Base-by-base conservation (phyloP, 192 early-diverging fungal species). In the Ambispora gerdemannii region DNA sequence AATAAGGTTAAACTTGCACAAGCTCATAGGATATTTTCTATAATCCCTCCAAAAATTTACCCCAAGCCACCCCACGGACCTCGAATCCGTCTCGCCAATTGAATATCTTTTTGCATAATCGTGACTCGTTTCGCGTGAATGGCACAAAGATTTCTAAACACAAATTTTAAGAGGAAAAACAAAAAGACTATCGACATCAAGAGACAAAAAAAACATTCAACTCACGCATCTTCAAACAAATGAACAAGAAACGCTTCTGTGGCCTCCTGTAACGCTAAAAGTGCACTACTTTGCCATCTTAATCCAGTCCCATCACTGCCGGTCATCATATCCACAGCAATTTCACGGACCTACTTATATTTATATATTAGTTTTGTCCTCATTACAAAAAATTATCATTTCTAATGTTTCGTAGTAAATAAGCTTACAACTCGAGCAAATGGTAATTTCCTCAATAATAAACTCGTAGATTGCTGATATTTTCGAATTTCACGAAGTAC, bases 41-140 rank as follows among this genome's bases (percentile, higher is more conserved):
- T n/a, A n/a, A n/a, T n/a, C n/a, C n/a, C n/a, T n/a, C n/a, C n/a
- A n/a, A n/a, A n/a, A n/a, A n/a, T n/a, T n/a, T 76, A 78, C 4
- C 81, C 85, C 20, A 90, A 77, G 2, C 90, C 90, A 63, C 87
- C 91, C 77, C 82, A 89, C 56, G 84, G 82, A 20, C 94, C 94
- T 69, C 94, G 84, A 68, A 95, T 93, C 28, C 94, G 84, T 50
- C 92, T 77, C 4, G 94, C 94, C 33, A 96, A 82, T 73, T 95
- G 92, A 50, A 96, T 95, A 72, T 96, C 94, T 51, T 89, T 86
- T 62, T 91, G 89, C 94, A 94, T 94, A 33, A 96, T 83, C 4
- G 94, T 96, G 13, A 96, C 94, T 7, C 94, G 81, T 74, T 95
- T 95, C 13, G 93, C 94, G 66, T 96, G 94, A 65, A 96, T 90